Percentiles rank a stretch among this genome's conserved stretches.
These are phyloP conservation scores for Hibiscus syriacus DNA, from an alignment of 345 rosid species.

Conservation along the genomic window DNA sequence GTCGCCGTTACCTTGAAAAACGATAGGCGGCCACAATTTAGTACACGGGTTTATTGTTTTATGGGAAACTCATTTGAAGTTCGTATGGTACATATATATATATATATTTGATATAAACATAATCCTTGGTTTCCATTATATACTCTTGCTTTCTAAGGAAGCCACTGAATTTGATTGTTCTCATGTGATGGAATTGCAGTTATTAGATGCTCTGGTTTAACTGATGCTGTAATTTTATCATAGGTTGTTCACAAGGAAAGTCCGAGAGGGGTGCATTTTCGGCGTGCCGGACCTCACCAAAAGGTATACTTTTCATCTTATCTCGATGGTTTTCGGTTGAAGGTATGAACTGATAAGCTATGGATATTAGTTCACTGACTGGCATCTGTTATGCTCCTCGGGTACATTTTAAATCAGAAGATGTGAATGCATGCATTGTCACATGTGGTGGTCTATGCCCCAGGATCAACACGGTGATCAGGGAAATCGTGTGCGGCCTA, in stretches of 20 bases:
- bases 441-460: slow-evolving; percentile 97
- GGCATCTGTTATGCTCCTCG: slow-evolving; percentile 16
- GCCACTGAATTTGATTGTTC: background rate
- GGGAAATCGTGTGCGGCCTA: slow-evolving; percentile 82
- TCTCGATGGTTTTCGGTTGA: background rate
- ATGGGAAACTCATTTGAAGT: background rate
- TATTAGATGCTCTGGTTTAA: background rate
- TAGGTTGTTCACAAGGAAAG: slow-evolving; percentile 72
- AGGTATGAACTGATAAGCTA: background rate
- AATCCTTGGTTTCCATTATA: background rate
- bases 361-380: background rate
- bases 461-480: slow-evolving; percentile 89
- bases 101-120: background rate
- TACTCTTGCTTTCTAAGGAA: background rate
- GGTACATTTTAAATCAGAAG: slow-evolving; percentile 67
- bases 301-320: slow-evolving; percentile 34
- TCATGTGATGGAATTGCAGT: background rate
- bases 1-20: too few relatives aligned
- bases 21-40: too few relatives aligned
- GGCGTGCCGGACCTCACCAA: slow-evolving; percentile 96
- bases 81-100: background rate
- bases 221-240: background rate
- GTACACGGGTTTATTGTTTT: background rate
- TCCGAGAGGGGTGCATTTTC: slow-evolving; percentile 81
- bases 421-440: slow-evolving; percentile 84